Evolutionary conservation across 2,329 filamentous ascomycete species (phyloP).

Genomic region (Fusarium miscanthi): DNA sequence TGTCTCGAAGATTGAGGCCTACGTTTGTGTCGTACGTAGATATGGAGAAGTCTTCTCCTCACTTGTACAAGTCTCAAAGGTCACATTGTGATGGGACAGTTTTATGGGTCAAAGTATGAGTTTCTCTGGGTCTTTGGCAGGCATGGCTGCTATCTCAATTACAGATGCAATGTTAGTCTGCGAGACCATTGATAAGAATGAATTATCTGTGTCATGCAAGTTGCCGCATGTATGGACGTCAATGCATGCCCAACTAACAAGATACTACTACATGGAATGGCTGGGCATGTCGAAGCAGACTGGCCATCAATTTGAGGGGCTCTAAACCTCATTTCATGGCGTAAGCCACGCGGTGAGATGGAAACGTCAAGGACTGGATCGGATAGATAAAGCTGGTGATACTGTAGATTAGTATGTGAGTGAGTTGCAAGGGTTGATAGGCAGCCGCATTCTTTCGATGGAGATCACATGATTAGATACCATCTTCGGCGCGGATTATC

Average conservation of each 20-base stretch:
- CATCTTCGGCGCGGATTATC: background rate
- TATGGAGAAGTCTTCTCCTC: background rate
- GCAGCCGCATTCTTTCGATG: slow-evolving; percentile 18
- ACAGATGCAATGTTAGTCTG: background rate
- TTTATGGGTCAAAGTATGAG: background rate
- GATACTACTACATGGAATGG: background rate
- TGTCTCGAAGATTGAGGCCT: background rate
- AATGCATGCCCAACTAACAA: background rate
- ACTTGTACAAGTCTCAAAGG: background rate
- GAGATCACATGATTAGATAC: slow-evolving; percentile 6
- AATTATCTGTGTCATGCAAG: background rate
- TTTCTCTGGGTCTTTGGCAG: background rate
- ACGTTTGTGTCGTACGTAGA: background rate
- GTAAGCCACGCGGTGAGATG: background rate
- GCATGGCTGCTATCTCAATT: background rate
- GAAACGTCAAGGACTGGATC: slow-evolving; percentile 2
- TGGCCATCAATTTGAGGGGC: background rate
- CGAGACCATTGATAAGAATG: background rate
- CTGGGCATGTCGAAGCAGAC: background rate
- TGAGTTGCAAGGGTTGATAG: slow-evolving; percentile 18
- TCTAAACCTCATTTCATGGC: background rate
- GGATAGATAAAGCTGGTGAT: slow-evolving; percentile 11
- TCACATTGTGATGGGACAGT: background rate
- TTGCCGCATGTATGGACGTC: background rate
- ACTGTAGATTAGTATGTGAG: background rate